phyloP scores from a whole-genome alignment of 257 asterid genomes.

The Anisodus tanguticus region DNA sequence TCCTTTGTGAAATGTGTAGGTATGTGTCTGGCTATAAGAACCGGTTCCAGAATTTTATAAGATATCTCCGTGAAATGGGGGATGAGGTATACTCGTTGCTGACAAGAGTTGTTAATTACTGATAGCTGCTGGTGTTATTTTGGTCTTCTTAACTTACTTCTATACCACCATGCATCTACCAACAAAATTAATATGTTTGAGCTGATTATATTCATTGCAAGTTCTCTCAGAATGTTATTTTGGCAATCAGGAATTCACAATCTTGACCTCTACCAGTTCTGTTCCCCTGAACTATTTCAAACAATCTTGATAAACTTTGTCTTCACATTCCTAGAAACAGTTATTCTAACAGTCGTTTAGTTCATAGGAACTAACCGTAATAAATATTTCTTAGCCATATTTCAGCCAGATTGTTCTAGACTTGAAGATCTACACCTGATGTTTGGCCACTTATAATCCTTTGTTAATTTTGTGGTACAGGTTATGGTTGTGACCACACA shows the following conservation, averaged over 20 bases:
- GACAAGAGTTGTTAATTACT: constrained; percentile 12
- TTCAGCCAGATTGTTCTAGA: background rate
- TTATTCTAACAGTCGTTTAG: background rate
- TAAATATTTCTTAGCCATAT: background rate
- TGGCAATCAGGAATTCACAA: background rate
- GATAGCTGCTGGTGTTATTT: background rate
- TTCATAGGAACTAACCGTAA: background rate
- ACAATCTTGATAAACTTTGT: background rate
- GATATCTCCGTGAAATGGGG: constrained; percentile 97
- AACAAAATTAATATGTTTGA: constrained; percentile 1
- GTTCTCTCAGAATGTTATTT: constrained; percentile 5
- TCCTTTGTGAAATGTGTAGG: constrained; percentile 56
- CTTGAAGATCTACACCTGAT: background rate
- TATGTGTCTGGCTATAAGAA: constrained; percentile 95
- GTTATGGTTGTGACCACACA: constrained; percentile 99
- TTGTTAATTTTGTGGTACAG: constrained; percentile 47
- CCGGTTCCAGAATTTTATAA: constrained; percentile 97
- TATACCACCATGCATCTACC: background rate
- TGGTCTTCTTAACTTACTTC: background rate
- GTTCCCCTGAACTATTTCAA: constrained; percentile 1
- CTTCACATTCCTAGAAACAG: background rate
- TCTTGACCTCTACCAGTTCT: background rate
- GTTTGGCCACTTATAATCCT: constrained; percentile 1
- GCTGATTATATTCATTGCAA: background rate
- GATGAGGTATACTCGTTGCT: constrained; percentile 77